These are phyloP conservation scores for Colletotrichum falcatum DNA, from an alignment of 2,329 filamentous ascomycete genomes.

Conservation along the genomic window DNA sequence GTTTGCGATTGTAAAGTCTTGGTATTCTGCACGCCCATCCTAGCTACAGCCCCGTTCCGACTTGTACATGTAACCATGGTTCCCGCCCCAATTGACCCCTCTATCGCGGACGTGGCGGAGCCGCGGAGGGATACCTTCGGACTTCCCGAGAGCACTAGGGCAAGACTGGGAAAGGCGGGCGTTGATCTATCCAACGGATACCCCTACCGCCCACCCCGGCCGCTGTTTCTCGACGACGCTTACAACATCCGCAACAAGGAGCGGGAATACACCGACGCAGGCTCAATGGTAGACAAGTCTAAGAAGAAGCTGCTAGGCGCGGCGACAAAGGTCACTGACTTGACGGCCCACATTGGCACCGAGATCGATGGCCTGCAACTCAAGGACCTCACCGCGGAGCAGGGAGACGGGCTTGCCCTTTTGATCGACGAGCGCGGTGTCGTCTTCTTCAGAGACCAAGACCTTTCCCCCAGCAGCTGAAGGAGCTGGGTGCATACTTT, in stretches of 20 bases:
- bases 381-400: conserved; percentile 69
- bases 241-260: conserved; percentile 72
- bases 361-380: conserved; percentile 74
- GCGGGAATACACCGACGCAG: conserved; percentile 69
- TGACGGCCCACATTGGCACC: conserved; percentile 72
- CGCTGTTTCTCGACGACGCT: conserved; percentile 77
- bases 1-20: background rate
- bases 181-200: conserved; percentile 78
- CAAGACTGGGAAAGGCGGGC: conserved; percentile 74
- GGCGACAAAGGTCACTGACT: conserved; percentile 71
- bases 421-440: conserved; percentile 73
- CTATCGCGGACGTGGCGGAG: conserved; percentile 72
- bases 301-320: conserved; percentile 71
- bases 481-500: conserved; percentile 71
- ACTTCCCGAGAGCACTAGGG: conserved; percentile 67
- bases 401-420: conserved; percentile 71
- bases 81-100: conserved; percentile 70
- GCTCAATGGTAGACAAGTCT: conserved; percentile 72
- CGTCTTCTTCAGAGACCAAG: conserved; percentile 75
- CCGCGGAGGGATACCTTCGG: conserved; percentile 74
- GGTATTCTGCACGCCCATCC: background rate
- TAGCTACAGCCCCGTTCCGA: background rate
- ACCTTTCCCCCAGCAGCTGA: conserved; percentile 71
- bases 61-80: conserved; percentile 52
- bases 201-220: conserved; percentile 75